Evolutionary conservation across 1,284 basidiomycete genomes (phyloP), one percentile per base, ranked within the genome.

Genomic region (Trametes hirsuta): DNA sequence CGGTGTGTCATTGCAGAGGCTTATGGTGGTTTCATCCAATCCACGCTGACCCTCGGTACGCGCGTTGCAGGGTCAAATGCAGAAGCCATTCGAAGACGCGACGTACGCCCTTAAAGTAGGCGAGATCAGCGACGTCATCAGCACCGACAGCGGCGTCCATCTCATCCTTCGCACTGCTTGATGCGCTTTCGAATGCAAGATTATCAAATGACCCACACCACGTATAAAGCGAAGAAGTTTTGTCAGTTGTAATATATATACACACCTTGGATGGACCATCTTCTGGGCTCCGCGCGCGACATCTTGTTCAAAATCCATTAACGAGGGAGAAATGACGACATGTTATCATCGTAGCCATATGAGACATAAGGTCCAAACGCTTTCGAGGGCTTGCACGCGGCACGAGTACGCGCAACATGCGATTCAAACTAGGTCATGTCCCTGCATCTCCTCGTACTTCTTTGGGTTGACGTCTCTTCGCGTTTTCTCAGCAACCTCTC

Each of bases 61-160:
- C n/a, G 10, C n/a, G 15, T 39, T 53, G 5, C 47, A 74, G 72
- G 93, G 92, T 2, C 90, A 94, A 80, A 99, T 99, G 97, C 97
- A 99, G 77, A 95, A 94, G 76, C 88, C 94, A 22, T 99, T 99
- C 72, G 96, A 98, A 79, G 94, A 97, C 24, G 93, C 93, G 4
- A 85, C 95, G 9, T 98, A 88, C 75, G 85, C 77, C 1, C 83
- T 98, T 61, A 74, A 88, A 56, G 84, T 93, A n/a, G 94, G 91
- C 14, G 78, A 94, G 76, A 87, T 98, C 68, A 95, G 93, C 75
- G 90, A 86, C 50, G 80, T 98, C 53, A 84, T 98, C 72, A 87
- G 88, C 70, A 93, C 96, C 41, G 97, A 98, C 69, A 96, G 93
- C 66, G 97, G 97, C n/a, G 93, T 97, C 12, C 97, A 99, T 75